Conservation (phyloP, 1,284 basidiomycete species). For the Boletellus dicymbophilus region DNA sequence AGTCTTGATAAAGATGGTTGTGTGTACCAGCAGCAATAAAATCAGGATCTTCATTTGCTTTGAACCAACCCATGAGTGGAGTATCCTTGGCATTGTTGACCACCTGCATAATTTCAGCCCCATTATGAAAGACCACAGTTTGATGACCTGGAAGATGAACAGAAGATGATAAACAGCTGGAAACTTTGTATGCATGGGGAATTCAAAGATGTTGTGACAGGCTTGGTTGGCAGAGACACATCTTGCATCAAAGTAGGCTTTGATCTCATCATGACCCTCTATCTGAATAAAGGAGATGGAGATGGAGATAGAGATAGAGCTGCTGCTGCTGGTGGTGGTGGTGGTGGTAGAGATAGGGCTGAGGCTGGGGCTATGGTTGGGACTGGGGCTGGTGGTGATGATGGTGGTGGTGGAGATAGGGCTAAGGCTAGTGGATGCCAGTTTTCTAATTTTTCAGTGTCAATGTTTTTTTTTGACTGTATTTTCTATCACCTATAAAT, state of each 20-base stretch:
- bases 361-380: no score
- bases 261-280: constrained; percentile 6
- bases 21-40: constrained; percentile 29
- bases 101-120: constrained; percentile 8
- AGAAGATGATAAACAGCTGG: constrained; percentile 14
- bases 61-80: constrained; percentile 40
- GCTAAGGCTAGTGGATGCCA: no score
- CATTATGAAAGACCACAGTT: constrained; percentile 35
- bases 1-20: constrained; percentile 41
- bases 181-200: constrained; percentile 18
- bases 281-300: no score
- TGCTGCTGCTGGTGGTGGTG: no score
- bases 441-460: no score
- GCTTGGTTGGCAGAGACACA: constrained; percentile 17
- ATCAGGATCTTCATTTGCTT: constrained; percentile 35
- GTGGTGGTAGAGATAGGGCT: no score
- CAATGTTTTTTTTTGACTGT: no score
- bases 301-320: no score
- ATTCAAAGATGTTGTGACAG: constrained; percentile 20
- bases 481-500: no score
- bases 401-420: no score
- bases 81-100: constrained; percentile 29
- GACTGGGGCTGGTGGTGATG: no score
- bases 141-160: constrained; percentile 32
- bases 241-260: constrained; percentile 15